Conservation (phyloP, 2,329 filamentous ascomycete species). For the Gliomastix tumulicola region DNA sequence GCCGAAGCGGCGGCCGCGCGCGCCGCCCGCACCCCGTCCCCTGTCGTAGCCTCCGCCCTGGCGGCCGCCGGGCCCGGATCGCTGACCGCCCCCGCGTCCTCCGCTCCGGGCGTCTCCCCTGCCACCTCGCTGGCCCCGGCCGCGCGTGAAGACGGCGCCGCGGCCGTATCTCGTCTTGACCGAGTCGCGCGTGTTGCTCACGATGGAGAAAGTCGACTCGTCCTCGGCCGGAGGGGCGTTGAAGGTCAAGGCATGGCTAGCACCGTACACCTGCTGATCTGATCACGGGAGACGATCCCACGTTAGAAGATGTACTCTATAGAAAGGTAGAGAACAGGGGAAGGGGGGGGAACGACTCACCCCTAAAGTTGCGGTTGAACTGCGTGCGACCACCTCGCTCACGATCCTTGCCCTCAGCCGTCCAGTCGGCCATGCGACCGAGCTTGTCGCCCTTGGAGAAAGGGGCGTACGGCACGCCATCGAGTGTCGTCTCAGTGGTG, state of each 20-base stretch:
- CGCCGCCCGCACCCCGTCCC: conserved; percentile 59
- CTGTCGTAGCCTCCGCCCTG: conserved; percentile 61
- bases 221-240: conserved; percentile 89
- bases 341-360: conserved; percentile 52
- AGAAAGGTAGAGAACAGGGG: too few relatives aligned
- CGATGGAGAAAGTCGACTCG: conserved; percentile 94
- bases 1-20: conserved; percentile 82
- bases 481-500: conserved; percentile 78
- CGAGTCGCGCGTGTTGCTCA: conserved; percentile 87
- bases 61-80: conserved; percentile 62
- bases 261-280: conserved; percentile 97
- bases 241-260: conserved; percentile 80
- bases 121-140: conserved; percentile 70
- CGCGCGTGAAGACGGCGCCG: conserved; percentile 83
- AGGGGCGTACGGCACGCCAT: conserved; percentile 93
- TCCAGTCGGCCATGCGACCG: conserved; percentile 99
- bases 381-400: conserved; percentile 73
- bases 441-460: conserved; percentile 99
- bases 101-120: conserved; percentile 56
- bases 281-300: conserved; percentile 7
- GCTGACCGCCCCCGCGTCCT: conserved; percentile 58
- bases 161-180: conserved; percentile 83
- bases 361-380: conserved; percentile 90
- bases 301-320: too few relatives aligned
- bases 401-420: conserved; percentile 79